Percentiles rank a stretch among this genome's conserved stretches.
These are phyloP conservation scores for Mycosphaerelloides madeirae DNA, from an alignment of 2,329 filamentous ascomycete genomes.

Conservation along the genomic window DNA sequence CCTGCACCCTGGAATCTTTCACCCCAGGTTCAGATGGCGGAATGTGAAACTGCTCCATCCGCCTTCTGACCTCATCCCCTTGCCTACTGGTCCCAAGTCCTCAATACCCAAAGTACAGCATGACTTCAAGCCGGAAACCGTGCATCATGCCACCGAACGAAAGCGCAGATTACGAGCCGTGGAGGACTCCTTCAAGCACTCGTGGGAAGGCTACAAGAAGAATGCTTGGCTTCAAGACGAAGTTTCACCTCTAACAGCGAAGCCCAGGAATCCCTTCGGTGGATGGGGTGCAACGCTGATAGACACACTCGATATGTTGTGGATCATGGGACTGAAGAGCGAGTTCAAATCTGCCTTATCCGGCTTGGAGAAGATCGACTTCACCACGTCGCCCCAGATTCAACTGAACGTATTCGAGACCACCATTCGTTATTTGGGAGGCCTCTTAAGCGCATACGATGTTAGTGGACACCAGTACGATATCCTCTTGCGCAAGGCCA, in stretches of 20 bases:
- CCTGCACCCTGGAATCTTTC: conserved; percentile 23
- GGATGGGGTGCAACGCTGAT: conserved; percentile 88
- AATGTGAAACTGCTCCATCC: conserved; percentile 54
- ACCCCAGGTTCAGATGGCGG: conserved; percentile 30
- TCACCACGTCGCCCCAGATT: conserved; percentile 47
- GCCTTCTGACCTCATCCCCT: conserved; percentile 65
- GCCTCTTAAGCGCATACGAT: conserved; percentile 64
- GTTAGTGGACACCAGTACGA: conserved; percentile 47
- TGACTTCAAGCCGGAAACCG: conserved; percentile 61
- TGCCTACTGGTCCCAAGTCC: conserved; percentile 67
- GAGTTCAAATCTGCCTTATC: conserved; percentile 62
- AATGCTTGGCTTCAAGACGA: conserved; percentile 86
- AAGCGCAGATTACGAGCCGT: conserved; percentile 61
- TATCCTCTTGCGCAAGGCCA: conserved; percentile 56
- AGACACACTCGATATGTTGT: conserved; percentile 69
- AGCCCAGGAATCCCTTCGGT: conserved; percentile 70
- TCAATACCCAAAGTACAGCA: conserved; percentile 72
- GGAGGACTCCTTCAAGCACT: conserved; percentile 67
- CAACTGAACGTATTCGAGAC: conserved; percentile 67
- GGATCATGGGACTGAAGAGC: conserved; percentile 63
- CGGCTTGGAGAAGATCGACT: conserved; percentile 58
- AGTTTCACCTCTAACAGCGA: conserved; percentile 54
- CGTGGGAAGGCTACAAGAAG: conserved; percentile 77
- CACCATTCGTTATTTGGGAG: conserved; percentile 67
- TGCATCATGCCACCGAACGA: conserved; percentile 56